A percentile compares a stretch with the other conserved stretches of the same genome.
Evolutionary conservation across 2,329 filamentous ascomycete species (phyloP).

Genomic region (Ophiobolus disseminans): DNA sequence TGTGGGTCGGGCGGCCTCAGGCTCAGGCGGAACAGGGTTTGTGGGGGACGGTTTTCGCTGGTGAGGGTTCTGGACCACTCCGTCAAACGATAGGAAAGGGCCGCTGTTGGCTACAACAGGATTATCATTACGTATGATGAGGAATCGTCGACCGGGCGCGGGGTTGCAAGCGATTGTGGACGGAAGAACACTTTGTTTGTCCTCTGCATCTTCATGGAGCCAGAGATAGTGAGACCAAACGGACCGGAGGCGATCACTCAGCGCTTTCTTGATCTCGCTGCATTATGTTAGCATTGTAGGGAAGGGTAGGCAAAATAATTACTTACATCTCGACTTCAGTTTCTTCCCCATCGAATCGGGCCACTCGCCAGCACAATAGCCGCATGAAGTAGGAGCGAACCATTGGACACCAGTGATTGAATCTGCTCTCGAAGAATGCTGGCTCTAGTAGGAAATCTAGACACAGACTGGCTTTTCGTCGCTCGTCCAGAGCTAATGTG

Average conservation of each 20-base stretch:
- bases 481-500: conserved; percentile 68
- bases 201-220: conserved; percentile 72
- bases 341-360: conserved; percentile 73
- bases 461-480: conserved; percentile 74
- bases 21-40: conserved; percentile 27
- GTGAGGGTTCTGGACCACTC: conserved; percentile 56
- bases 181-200: conserved; percentile 62
- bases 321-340: conserved; percentile 73
- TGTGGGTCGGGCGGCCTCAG: conserved; percentile 33
- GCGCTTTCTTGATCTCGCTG: conserved; percentile 72
- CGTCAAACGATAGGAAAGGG: conserved; percentile 69
- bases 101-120: conserved; percentile 59
- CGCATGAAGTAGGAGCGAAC: conserved; percentile 92
- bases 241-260: conserved; percentile 72
- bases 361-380: conserved; percentile 86
- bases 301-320: background rate
- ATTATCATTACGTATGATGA: conserved; percentile 86
- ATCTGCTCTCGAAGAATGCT: conserved; percentile 78
- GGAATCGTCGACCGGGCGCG: conserved; percentile 81
- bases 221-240: conserved; percentile 83
- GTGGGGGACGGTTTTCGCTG: conserved; percentile 41
- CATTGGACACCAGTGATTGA: conserved; percentile 97
- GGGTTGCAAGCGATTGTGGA: conserved; percentile 84
- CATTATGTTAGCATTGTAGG: conserved; percentile 22
- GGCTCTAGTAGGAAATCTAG: conserved; percentile 77